Evolutionary conservation across 2,329 filamentous ascomycete species (phyloP), one percentile per base, ranked within the genome.

Genomic region (Laburnicola sp.): DNA sequence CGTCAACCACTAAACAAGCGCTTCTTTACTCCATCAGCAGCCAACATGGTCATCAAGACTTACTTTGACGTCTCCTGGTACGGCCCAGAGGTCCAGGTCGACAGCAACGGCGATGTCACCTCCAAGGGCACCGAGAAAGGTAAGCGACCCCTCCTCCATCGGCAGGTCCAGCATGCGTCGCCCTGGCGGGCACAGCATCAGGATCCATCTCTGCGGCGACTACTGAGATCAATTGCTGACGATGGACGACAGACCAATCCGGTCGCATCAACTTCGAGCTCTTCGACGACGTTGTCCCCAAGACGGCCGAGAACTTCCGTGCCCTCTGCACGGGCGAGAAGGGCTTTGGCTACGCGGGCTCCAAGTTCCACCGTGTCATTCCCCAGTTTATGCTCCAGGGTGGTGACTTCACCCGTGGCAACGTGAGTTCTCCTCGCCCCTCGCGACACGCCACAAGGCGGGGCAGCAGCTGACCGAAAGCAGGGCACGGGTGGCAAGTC

Each of bases 341-440:
- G 79, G 89, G 89, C 71, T 86, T 88, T 76, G 89, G 90, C 66
- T 96, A 95, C 83, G 76, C 83, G 75, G 85, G 84, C 72, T 94
- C 89, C 66, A 82, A 83, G 63, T 96, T 96, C 87, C 91, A 96
- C 84, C 90, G 91, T 68, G 87, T 96, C 77, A 96, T 96, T 77
- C 88, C 88, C 65, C 76, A 90, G 51, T 96, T 96, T 84, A 96
- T 96, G 91, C 87, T 96, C 68, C 91, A 96, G 84, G 91, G 91
- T 75, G 91, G 91, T 83, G 91, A 96, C 83, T 95, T 95, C 82
- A 95, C 91, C 78, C 88, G 88, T 73, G 85, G 86, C 73, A 94
- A 95, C 78, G 91, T 96, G 82, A 76, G 89, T 78, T 21, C 39
- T 28, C 46, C 25, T 38, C 32, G 31, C 32, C 34, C 45, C 39